A percentile compares a stretch with the other conserved stretches of the same genome.
Conservation (phyloP, 2,329 filamentous ascomycete species). For the Ophiobolus disseminans region DNA sequence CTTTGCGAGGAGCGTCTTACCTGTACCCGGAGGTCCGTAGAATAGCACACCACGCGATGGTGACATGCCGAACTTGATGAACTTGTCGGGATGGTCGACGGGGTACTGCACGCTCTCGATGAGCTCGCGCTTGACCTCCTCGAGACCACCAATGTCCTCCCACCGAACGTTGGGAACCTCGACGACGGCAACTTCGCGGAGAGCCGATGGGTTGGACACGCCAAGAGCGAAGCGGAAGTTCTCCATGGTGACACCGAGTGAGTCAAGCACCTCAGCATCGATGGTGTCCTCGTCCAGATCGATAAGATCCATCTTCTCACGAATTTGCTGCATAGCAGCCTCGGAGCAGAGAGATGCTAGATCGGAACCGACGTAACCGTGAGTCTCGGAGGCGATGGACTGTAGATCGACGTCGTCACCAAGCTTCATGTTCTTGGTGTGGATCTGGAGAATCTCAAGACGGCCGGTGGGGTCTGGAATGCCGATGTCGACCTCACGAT, state of each 20-base stretch:
- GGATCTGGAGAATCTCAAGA: constrained; percentile 98
- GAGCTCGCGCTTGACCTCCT: constrained; percentile 98
- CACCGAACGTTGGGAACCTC: constrained; percentile 99
- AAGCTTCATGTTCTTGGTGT: constrained; percentile 99
- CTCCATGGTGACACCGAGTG: constrained; percentile 98
- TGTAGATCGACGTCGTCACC: constrained; percentile 95
- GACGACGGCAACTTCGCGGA: constrained; percentile 97
- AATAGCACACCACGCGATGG: constrained; percentile 98
- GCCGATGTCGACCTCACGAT: constrained; percentile 97
- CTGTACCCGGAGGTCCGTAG: constrained; percentile 98
- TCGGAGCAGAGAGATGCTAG: constrained; percentile 97
- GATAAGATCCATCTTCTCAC: constrained; percentile 99
- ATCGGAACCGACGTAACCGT: constrained; percentile 99
- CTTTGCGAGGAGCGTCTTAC: constrained; percentile 99
- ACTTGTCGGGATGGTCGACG: constrained; percentile 98
- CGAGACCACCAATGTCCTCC: constrained; percentile 99
- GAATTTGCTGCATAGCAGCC: constrained; percentile 99
- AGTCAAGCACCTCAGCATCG: constrained; percentile 97
- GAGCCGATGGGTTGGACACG: constrained; percentile 97
- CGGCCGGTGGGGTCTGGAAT: constrained; percentile 97
- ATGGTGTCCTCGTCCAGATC: constrained; percentile 99
- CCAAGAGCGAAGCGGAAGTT: constrained; percentile 99
- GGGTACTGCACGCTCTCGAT: constrained; percentile 99
- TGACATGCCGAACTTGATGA: constrained; percentile 99
- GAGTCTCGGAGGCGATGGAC: constrained; percentile 94